Evolutionary conservation across 2,329 filamentous ascomycete species (phyloP), one percentile per base, ranked within the genome.

Genomic region (Curvularia spicifera): DNA sequence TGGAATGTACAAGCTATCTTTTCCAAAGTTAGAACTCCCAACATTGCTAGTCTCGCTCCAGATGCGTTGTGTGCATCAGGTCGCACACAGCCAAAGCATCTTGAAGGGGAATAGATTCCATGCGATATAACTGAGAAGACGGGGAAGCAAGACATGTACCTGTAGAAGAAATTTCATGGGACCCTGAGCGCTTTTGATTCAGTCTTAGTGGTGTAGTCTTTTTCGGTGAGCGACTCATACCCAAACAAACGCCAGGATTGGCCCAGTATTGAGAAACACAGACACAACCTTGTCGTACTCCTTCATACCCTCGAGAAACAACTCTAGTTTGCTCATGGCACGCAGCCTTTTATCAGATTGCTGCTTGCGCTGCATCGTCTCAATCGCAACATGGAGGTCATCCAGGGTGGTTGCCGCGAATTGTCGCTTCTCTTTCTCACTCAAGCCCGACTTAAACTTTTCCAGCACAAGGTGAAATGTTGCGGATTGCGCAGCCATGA

Each of bases 121-220:
- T 46, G 8, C 20, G 26, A 15, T 1, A n/a, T 10, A n/a, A 45
- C 35, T 26, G 40, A 24, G 26, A 39, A 28, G 5, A 24, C 3
- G 1, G 12, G 9, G n/a, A 12, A 6, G 35, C 33, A 37, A 4
- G 6, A 33, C 6, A 18, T 18, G 18, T 58, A 72, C 69, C 70
- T 67, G 57, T 12, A 79, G 64, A 4, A 78, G 63, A 42, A 78
- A 73, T 53, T 78, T 76, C 55, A 79, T 69, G 0, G 77, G 76
- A 1, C 77, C 47, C 47, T 50, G n/a, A 24, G 22, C 9, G n/a
- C 33, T 28, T 12, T 20, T 18, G 26, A 24, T 50, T 39, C 10
- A 40, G 33, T 13, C n/a, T 28, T 20, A 26, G 35, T 20, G 5
- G 22, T 35, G 15, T 4, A 18, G 8, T 7, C 8, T 40, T 40